Percentiles rank a stretch among this genome's conserved stretches.
Evolutionary conservation across 768 basidiomycete genomes (phyloP).

Genomic region (Candolleomyces eurysporus): DNA sequence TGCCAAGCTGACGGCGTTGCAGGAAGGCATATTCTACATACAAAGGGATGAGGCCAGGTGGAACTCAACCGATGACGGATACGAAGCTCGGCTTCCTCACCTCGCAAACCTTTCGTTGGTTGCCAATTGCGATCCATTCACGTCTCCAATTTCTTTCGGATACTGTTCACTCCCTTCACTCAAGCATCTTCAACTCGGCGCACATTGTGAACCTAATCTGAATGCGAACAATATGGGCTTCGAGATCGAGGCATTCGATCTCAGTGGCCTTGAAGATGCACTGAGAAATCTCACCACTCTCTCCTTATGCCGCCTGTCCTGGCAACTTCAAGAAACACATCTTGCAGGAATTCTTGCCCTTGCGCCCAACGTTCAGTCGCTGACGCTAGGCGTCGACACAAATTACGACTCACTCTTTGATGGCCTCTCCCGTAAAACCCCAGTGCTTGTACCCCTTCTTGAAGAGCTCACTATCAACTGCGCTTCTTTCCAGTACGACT

Average conservation of each 20-base stretch:
- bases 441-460: background rate
- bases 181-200: background rate
- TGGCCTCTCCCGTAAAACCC: background rate
- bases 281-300: background rate
- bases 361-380: background rate
- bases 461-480: constrained; percentile 3
- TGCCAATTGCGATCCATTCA: background rate
- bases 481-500: background rate
- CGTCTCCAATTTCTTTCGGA: background rate
- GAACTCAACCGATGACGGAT: too few species aligned
- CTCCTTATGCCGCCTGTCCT: constrained; percentile 3
- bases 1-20: background rate
- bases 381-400: constrained; percentile 1
- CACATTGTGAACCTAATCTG: background rate
- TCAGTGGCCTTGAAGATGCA: too few species aligned
- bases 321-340: background rate
- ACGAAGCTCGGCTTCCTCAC: background rate
- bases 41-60: background rate
- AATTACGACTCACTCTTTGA: constrained; percentile 5
- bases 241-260: too few species aligned
- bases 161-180: background rate
- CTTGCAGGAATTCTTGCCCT: background rate
- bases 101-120: background rate
- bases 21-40: background rate
- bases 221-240: too few species aligned